Base-by-base conservation (phyloP, 148 eudicot genomes). In the Heliamphora exappendiculata region DNA sequence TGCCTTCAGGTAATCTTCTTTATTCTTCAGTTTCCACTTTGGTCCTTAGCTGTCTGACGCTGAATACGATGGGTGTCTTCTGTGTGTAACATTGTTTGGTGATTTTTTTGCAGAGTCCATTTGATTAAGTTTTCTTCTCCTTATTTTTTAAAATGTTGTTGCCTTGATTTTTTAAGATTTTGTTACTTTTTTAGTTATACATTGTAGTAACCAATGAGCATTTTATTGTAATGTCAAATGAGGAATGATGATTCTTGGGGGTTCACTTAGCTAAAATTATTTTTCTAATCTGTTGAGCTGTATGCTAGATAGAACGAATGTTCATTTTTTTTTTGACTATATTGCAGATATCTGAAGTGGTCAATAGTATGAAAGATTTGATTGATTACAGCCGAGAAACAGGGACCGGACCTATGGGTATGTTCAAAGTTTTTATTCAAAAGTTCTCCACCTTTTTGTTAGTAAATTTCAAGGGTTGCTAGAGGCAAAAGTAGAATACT, bases 321-420 rank as follows among this genome's bases (percentile, higher is more conserved):
- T 37, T 54, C 42, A 26, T 22, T 33, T 3, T 41, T 70, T 44
- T 59, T 31, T 16, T 29, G 22, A 13, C 34, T 70, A 16, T 67
- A 70, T 76, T 83, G 81, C 91, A 94, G 98, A 94, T 91, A 81
- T 91, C 98, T 24, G 98, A 93, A 85, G 98, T 93, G 60, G 97
- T 93, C 45, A 93, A 93, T 78, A 93, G 98, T 78, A 91, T 93
- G 98, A 93, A 90, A 73, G 98, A 93, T 87, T 85, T 94, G 86
- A 94, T 94, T 65, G 98, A 94, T 81, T 89, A 90, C 77, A 91
- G 98, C 81, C 82, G 93, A 74, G 78, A 82, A 74, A 91, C 97
- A 51, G 85, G 88, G 65, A 85, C 83, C 9, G 98, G 98, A 74
- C 98, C 98, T 36, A 94, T 91, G 97, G 97, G 98, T 94, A 86